Conservation (phyloP, 257 asterid species). For the Perilla frutescens region DNA sequence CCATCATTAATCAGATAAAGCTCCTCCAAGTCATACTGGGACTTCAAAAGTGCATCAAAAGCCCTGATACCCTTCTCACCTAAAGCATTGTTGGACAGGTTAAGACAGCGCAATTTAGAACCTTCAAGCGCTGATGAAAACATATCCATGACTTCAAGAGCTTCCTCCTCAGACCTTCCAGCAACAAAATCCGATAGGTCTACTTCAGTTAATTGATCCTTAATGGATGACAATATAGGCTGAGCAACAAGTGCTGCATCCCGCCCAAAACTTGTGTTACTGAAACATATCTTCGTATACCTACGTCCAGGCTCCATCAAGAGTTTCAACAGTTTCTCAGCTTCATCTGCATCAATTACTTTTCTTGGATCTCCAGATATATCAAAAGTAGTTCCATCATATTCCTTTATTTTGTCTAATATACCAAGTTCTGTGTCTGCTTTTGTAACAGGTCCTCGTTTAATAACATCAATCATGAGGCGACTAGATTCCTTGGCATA, state of each 20-base stretch:
- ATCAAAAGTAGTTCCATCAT: conserved; percentile 66
- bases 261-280: conserved; percentile 85
- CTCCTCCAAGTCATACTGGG: conserved; percentile 80
- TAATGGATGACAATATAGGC: conserved; percentile 70
- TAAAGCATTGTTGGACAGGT: conserved; percentile 87
- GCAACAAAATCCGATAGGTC: conserved; percentile 94
- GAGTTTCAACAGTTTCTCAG: conserved; percentile 64
- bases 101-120: conserved; percentile 62
- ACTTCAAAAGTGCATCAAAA: conserved; percentile 71
- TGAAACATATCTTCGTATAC: conserved; percentile 78
- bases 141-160: conserved; percentile 85
- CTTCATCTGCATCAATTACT: conserved; percentile 62
- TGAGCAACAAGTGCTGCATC: conserved; percentile 83
- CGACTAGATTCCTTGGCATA: conserved; percentile 94
- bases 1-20: conserved; percentile 85
- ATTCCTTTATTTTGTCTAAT: conserved; percentile 51
- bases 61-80: conserved; percentile 95
- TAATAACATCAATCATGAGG: conserved; percentile 84
- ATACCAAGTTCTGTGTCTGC: conserved; percentile 51
- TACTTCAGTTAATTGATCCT: conserved; percentile 71
- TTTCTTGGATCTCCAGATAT: conserved; percentile 84
- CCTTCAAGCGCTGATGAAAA: conserved; percentile 80
- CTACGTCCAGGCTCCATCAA: conserved; percentile 62
- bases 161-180: conserved; percentile 86
- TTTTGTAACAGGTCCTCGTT: conserved; percentile 68